Evolutionary conservation across 768 basidiomycete genomes (phyloP).

Genomic region (Pluteus cervinus): DNA sequence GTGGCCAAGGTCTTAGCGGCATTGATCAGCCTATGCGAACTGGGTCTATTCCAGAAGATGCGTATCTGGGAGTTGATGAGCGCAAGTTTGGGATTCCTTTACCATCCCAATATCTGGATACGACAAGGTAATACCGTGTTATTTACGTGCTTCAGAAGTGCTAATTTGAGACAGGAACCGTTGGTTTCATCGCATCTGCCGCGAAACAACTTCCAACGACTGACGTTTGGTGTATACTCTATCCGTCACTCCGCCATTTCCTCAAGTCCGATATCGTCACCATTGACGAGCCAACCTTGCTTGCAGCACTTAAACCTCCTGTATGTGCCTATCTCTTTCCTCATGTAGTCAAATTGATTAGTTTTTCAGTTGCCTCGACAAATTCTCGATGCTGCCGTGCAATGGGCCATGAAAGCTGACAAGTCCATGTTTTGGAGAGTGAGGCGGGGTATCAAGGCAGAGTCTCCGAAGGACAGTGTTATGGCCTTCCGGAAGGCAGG

Average conservation of each 20-base stretch:
- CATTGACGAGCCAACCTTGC: constrained; percentile 69
- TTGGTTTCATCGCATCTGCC: constrained; percentile 83
- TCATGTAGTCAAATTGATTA: constrained; percentile 2
- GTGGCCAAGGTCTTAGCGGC: constrained; percentile 86
- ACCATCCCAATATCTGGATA: constrained; percentile 96
- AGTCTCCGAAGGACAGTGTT: constrained; percentile 70
- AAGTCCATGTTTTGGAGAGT: constrained; percentile 76
- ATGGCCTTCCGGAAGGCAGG: constrained; percentile 54
- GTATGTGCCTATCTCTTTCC: constrained; percentile 37
- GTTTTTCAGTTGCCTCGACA: constrained; percentile 47
- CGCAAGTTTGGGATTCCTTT: constrained; percentile 80
- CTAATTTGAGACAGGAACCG: constrained; percentile 58
- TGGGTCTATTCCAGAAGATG: constrained; percentile 89
- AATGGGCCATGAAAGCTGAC: constrained; percentile 85
- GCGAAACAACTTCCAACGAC: constrained; percentile 76
- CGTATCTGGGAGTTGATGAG: constrained; percentile 97
- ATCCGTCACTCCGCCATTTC: constrained; percentile 84
- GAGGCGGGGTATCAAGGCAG: constrained; percentile 43
- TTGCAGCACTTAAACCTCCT: constrained; percentile 71
- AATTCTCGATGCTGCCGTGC: constrained; percentile 78
- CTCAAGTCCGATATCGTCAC: constrained; percentile 75
- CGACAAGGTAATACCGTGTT: constrained; percentile 58
- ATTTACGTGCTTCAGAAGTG: not conserved
- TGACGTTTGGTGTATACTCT: constrained; percentile 96
- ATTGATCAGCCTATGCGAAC: constrained; percentile 82